Evolutionary conservation across 768 basidiomycete genomes (phyloP).

Genomic region (Tylopilus vinaceipallidus): DNA sequence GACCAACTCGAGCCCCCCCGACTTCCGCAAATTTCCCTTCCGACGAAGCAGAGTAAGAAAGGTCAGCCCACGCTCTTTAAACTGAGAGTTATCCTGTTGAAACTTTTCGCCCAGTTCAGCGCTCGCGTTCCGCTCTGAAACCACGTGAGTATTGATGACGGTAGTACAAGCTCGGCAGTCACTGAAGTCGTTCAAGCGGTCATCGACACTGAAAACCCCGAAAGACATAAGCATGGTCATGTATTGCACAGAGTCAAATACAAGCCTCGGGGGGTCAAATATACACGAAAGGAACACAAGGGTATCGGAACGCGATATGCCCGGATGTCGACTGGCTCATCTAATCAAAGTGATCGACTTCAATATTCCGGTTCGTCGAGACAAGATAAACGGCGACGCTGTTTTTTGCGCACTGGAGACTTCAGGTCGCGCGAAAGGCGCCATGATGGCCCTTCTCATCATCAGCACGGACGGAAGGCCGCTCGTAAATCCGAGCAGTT

Average conservation of each 20-base stretch:
- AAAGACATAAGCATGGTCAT: constrained; percentile 2
- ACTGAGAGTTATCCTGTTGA: neutral
- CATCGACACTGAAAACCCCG: neutral
- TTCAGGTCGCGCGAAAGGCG: constrained; percentile 3
- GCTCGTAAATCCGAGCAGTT: constrained; percentile 13
- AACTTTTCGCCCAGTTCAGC: constrained; percentile 7
- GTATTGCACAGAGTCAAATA: neutral
- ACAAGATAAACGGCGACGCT: constrained; percentile 10
- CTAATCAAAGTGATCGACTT: constrained; percentile 1
- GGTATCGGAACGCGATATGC: constrained; percentile 6
- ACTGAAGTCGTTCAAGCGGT: constrained; percentile 15
- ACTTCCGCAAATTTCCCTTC: neutral
- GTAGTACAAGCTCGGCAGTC: neutral
- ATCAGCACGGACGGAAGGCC: neutral
- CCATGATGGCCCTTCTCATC: neutral
- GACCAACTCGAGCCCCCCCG: neutral
- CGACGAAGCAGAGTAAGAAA: constrained; percentile 1
- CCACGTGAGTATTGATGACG: constrained; percentile 12
- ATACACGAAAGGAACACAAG: constrained; percentile 3
- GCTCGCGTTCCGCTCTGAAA: neutral
- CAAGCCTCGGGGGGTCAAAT: constrained; percentile 6
- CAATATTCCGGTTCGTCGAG: neutral
- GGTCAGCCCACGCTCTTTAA: neutral
- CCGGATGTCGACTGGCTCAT: constrained; percentile 22
- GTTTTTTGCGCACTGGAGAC: constrained; percentile 13